Conservation (phyloP, 331 rosid species). For the Telfairia occidentalis region DNA sequence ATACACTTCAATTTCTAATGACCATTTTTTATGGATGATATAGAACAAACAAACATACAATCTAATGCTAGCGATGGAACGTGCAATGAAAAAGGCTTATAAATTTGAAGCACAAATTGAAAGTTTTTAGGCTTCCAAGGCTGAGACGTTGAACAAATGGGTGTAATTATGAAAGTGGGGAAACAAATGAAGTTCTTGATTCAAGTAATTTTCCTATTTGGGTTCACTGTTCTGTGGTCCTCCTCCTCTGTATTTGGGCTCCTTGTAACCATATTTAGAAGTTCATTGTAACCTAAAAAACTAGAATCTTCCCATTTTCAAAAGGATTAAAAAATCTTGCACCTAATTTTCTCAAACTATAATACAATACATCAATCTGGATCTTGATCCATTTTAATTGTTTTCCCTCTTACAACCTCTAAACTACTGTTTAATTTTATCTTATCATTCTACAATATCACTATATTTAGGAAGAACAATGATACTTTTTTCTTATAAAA, state of each 20-base stretch:
- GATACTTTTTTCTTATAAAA: neutral
- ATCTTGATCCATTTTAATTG: neutral
- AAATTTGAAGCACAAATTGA: neutral
- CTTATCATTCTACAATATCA: neutral
- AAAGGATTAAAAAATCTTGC: neutral
- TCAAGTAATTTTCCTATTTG: conserved; percentile 16
- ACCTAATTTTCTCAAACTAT: neutral
- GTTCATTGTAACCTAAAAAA: neutral
- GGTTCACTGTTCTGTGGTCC: conserved; percentile 37
- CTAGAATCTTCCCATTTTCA: neutral
- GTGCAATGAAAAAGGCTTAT: neutral
- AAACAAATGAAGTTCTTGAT: conserved; percentile 20
- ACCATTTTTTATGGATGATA: neutral
- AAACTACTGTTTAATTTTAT: neutral
- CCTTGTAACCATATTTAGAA: conserved; percentile 17
- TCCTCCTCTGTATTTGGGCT: conserved; percentile 22
- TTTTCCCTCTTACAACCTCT: neutral
- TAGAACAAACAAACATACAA: neutral
- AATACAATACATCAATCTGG: neutral
- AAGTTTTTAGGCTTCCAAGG: neutral
- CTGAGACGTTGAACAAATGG: conserved; percentile 18
- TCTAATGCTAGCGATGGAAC: neutral
- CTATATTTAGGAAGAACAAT: neutral
- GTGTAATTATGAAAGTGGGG: conserved; percentile 31
- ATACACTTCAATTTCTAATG: neutral